Evolutionary conservation across 2,329 filamentous ascomycete species (phyloP), one percentile per base, ranked within the genome.

Genomic region (Fusarium kyushuense): DNA sequence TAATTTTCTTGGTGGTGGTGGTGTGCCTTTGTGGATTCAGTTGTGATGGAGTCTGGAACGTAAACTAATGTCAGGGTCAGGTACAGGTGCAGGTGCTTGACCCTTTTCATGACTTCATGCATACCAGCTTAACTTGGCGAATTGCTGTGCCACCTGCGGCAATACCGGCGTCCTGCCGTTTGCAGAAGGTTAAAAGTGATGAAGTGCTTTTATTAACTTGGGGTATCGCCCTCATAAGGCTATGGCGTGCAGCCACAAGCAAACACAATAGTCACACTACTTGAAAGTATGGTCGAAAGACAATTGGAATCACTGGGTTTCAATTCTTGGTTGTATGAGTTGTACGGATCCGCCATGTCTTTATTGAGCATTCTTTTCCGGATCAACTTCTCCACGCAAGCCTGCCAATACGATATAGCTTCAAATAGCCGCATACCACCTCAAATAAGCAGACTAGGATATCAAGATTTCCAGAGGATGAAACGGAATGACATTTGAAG

Each of bases 31-130:
- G 47, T 49, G 47, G 47, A 11, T 38, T 27, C 32, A 16, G 7
- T 19, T 36, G 14, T 9, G 17, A 49, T 49, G 30, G 21, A 16
- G 13, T 36, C 32, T 11, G 35, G 21, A 17, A 7, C 25, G n/a
- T n/a, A n/a, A n/a, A n/a, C n/a, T n/a, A n/a, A 45, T 19, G 17
- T 16, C 47, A 49, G 47, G 47, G 23, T n/a, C 47, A 51, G 47
- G 47, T 16, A 40, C 35, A 5, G 23, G 6, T 48, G 46, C 32
- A 48, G 30, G 19, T n/a, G 16, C 46, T 23, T 48, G n/a, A n/a
- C 19, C 47, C 47, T 6, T 35, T 48, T 51, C 9, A 29, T 40
- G 47, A 29, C 36, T 38, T 40, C 33, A 21, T 51, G 23, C 33
- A 51, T 48, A 12, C 10, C 33, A 13, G 17, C 13, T 35, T 2